These are phyloP conservation scores for Tulasnella sp. DNA, from an alignment of 768 basidiomycete genomes.

Conservation along the genomic window DNA sequence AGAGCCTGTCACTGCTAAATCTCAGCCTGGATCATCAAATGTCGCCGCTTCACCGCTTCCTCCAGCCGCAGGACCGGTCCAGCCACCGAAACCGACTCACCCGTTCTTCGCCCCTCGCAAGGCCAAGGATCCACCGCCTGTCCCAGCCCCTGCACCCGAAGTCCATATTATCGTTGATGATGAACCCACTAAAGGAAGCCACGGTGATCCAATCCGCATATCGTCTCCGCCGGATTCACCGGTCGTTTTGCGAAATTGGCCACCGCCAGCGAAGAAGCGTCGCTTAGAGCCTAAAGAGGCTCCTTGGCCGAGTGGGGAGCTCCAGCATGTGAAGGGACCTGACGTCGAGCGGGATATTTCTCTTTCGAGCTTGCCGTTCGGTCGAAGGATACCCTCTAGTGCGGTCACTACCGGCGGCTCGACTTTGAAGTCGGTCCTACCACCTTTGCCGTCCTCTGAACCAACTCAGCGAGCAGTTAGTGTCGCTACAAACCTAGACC, in stretches of 20 bases:
- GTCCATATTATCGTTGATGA: slow-evolving; percentile 11
- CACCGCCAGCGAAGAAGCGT: not conserved
- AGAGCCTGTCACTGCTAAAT: not conserved
- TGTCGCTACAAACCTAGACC: not conserved
- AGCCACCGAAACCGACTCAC: slow-evolving; percentile 39
- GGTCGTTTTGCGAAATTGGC: not conserved
- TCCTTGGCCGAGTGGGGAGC: not conserved
- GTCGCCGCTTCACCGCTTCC: not conserved
- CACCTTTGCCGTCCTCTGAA: not conserved
- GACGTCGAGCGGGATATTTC: not conserved
- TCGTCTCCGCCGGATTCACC: not conserved
- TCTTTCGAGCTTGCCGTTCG: not conserved
- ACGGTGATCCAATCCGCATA: not conserved
- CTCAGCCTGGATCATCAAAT: not conserved
- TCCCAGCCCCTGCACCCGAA: not conserved
- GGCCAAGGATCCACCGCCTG: slow-evolving; percentile 26
- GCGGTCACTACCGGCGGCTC: not conserved
- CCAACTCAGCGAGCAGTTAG: not conserved
- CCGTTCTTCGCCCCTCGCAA: slow-evolving; percentile 46
- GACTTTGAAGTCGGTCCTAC: not conserved
- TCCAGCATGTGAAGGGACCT: not conserved
- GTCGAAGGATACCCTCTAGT: not conserved
- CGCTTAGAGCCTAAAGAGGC: not conserved
- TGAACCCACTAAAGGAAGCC: not conserved
- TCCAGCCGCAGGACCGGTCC: not conserved